phyloP scores from a whole-genome alignment of 768 basidiomycete genomes.

The Heimioporus sp. region DNA sequence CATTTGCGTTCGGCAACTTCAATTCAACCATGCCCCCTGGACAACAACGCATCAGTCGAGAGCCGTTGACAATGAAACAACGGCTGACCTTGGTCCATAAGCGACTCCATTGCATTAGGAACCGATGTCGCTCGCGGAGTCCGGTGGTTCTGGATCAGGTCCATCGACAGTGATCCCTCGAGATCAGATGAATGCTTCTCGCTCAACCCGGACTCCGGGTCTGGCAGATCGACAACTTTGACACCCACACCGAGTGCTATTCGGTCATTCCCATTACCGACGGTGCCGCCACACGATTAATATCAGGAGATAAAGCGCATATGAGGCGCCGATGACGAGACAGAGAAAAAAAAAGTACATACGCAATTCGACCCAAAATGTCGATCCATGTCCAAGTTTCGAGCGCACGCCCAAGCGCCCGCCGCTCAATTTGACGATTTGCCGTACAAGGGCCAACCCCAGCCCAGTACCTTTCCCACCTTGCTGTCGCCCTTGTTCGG shows the following conservation, averaged over 20 bases:
- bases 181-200: conserved; percentile 22
- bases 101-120: conserved; percentile 52
- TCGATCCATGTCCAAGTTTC: conserved; percentile 67
- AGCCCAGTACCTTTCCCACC: conserved; percentile 74
- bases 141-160: conserved; percentile 17
- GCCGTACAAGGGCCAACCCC: conserved; percentile 72
- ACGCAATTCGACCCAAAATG: conserved; percentile 86
- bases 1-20: conserved; percentile 40
- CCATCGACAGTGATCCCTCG: conserved; percentile 26
- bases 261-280: conserved; percentile 1
- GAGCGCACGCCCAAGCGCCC: conserved; percentile 72
- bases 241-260: conserved; percentile 67
- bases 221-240: conserved; percentile 38
- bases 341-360: conserved; percentile 22
- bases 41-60: background rate
- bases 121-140: conserved; percentile 4
- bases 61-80: background rate
- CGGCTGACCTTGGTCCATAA: conserved; percentile 62
- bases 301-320: conserved; percentile 1
- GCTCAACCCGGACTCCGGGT: conserved; percentile 20
- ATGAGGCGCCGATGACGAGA: conserved; percentile 11
- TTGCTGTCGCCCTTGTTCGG: conserved; percentile 72
- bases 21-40: conserved; percentile 60
- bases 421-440: conserved; percentile 73
- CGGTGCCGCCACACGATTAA: conserved; percentile 6